phyloP scores from a whole-genome alignment of 305 asterid genomes.

The Euphrasia arctica region DNA sequence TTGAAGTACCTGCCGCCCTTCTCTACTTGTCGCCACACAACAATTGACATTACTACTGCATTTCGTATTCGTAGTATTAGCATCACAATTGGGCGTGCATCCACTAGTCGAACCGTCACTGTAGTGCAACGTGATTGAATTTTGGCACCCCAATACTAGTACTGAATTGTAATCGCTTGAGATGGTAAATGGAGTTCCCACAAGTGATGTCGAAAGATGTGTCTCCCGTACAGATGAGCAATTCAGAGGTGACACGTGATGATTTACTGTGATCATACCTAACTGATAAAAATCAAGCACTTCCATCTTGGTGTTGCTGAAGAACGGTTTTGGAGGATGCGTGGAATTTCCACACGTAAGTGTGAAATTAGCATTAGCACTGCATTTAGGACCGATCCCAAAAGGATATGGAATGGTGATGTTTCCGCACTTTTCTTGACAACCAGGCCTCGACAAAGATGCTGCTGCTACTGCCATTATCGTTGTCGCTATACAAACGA shows the following conservation, averaged over 20 bases:
- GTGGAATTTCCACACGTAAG: not conserved
- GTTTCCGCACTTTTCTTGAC: not conserved
- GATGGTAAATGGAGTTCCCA: conserved; percentile 18
- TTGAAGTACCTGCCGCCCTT: conserved; percentile 7
- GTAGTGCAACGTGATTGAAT: not conserved
- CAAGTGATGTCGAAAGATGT: not conserved
- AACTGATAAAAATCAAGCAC: not conserved
- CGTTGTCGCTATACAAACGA: not conserved
- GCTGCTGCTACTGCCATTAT: not conserved
- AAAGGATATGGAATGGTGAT: not conserved
- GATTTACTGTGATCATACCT: conserved; percentile 15
- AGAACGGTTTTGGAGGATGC: not conserved
- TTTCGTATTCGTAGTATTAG: conserved; percentile 5
- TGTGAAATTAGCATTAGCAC: not conserved
- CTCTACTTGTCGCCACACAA: conserved; percentile 27
- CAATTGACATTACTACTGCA: conserved; percentile 32
- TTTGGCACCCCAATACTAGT: not conserved
- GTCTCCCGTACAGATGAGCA: not conserved
- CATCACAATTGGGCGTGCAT: conserved; percentile 33
- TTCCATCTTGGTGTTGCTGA: conserved; percentile 21
- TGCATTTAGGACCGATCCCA: not conserved
- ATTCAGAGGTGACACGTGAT: not conserved
- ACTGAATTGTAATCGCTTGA: not conserved
- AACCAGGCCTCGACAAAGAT: not conserved
- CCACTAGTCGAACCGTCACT: not conserved